Conservation (phyloP, 768 basidiomycete genomes). For the Amanita exitialis region DNA sequence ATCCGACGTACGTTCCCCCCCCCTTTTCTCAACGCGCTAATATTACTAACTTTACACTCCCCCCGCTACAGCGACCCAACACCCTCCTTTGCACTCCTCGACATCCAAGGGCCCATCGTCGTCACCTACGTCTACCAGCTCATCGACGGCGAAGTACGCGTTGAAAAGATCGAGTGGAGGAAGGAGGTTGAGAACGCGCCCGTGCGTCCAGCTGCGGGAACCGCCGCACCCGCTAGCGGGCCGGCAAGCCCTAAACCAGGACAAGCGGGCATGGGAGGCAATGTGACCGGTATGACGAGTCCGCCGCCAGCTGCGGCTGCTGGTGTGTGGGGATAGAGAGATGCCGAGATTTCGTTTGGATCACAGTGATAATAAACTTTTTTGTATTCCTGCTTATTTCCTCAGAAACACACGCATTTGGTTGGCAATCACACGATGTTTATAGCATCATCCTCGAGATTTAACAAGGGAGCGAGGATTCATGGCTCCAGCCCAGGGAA, state of each 20-base stretch:
- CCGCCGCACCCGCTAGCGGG: background rate
- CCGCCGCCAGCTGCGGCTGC: background rate
- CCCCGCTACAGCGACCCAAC: slow-evolving; percentile 48
- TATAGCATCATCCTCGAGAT: no score
- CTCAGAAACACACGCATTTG: no score
- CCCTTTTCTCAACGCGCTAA: slow-evolving; percentile 11
- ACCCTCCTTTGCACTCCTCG: slow-evolving; percentile 95
- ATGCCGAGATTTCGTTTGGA: no score
- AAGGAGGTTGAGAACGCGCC: background rate
- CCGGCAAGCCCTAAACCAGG: background rate
- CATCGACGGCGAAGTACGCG: slow-evolving; percentile 55
- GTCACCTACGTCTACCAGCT: slow-evolving; percentile 97
- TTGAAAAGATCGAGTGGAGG: slow-evolving; percentile 6
- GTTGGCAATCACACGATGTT: no score
- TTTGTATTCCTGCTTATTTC: no score
- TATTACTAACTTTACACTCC: no score
- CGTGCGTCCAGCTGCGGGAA: background rate
- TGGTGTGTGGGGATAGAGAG: background rate
- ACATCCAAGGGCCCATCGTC: slow-evolving; percentile 93
- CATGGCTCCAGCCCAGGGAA: no score
- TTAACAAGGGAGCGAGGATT: no score
- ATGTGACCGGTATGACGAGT: background rate
- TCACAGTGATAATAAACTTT: no score
- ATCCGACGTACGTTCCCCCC: slow-evolving; percentile 41
- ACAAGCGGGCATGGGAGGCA: background rate